A percentile compares a stretch with the other conserved stretches of the same genome.
Evolutionary conservation across 1,284 basidiomycete genomes (phyloP).

Genomic region (Pseudozyma sp.): DNA sequence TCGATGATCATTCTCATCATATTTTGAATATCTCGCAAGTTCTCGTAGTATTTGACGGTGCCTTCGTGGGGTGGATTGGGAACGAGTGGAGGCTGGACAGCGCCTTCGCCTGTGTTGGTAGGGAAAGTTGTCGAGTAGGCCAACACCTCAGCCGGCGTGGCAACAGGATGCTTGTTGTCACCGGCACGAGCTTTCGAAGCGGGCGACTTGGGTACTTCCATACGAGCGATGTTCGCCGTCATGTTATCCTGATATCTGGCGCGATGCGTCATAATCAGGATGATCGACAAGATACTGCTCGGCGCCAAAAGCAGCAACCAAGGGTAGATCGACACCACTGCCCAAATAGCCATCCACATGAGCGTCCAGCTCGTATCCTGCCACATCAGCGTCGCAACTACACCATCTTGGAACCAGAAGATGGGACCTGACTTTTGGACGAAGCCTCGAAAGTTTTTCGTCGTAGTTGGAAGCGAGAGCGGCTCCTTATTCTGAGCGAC

Average conservation of each 20-base stretch:
- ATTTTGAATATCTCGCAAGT: conserved; percentile 69
- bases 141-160: conserved; percentile 28
- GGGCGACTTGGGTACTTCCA: conserved; percentile 40
- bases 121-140: conserved; percentile 39
- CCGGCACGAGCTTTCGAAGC: conserved; percentile 14
- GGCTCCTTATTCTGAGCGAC: conserved; percentile 64
- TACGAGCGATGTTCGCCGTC: conserved; percentile 34
- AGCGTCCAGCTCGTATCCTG: conserved; percentile 66
- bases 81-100: conserved; percentile 49
- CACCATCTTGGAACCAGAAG: conserved; percentile 67
- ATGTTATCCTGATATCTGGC: conserved; percentile 54
- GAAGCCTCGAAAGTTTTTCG: conserved; percentile 67
- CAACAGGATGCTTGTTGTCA: background rate
- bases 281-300: conserved; percentile 59
- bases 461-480: conserved; percentile 63
- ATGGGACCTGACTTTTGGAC: conserved; percentile 67
- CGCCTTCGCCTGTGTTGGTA: conserved; percentile 38
- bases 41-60: conserved; percentile 64
- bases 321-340: conserved; percentile 61
- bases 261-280: conserved; percentile 59
- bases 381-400: conserved; percentile 66
- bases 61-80: conserved; percentile 65
- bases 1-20: conserved; percentile 68
- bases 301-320: conserved; percentile 60
- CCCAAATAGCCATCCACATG: conserved; percentile 68